These are phyloP conservation scores for Solanum neorickii DNA, from an alignment of 257 asterid species.

Conservation along the genomic window DNA sequence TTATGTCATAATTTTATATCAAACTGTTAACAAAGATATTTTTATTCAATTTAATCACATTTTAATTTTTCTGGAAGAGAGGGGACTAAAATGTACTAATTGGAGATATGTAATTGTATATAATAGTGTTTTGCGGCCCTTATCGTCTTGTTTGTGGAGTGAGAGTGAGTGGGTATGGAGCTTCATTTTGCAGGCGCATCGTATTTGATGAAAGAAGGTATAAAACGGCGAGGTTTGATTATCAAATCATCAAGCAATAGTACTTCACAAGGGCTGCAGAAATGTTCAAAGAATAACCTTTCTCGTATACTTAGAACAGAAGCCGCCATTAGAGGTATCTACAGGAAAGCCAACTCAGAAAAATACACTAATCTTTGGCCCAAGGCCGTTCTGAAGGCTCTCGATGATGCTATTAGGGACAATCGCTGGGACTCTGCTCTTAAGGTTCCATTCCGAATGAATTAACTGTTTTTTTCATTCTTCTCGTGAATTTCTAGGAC, in stretches of 20 bases:
- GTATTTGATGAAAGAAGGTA: background rate
- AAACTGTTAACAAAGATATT: too few species aligned
- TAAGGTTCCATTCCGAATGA: conserved; percentile 29
- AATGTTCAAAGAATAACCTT: conserved; percentile 43
- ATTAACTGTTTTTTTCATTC: background rate
- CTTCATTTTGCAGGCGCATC: conserved; percentile 21
- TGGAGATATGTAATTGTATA: background rate
- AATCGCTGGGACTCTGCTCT: conserved; percentile 84
- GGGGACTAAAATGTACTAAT: background rate
- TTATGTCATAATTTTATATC: too few species aligned
- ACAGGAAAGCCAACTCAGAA: conserved; percentile 58
- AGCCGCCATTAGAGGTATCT: conserved; percentile 55
- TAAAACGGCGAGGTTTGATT: background rate
- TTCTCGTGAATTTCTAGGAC: background rate
- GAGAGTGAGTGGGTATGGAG: conserved; percentile 34
- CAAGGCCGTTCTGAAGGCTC: conserved; percentile 74
- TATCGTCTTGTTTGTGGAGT: background rate
- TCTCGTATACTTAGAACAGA: conserved; percentile 66
- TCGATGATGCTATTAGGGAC: conserved; percentile 48
- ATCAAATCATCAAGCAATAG: conserved; percentile 13
- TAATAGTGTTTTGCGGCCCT: background rate
- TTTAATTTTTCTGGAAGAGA: background rate
- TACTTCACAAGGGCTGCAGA: conserved; percentile 28
- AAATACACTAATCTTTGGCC: conserved; percentile 75
- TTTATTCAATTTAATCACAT: background rate